phyloP scores from a whole-genome alignment of 1,284 basidiomycete genomes.

The Sutorius eximius region DNA sequence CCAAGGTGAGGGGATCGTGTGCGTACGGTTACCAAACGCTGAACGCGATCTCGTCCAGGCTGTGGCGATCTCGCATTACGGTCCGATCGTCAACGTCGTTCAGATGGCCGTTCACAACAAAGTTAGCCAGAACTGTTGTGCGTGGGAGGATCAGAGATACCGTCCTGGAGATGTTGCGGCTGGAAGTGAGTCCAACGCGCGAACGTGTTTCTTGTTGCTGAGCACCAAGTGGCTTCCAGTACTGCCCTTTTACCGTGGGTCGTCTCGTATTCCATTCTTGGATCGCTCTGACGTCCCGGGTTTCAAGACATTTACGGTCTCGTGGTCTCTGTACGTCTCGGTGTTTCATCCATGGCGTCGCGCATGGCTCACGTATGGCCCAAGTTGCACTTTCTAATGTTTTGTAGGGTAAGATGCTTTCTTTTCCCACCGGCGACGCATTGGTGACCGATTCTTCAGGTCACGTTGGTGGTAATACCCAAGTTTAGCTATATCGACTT shows the following conservation, averaged over 20 bases:
- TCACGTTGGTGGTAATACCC: constrained; percentile 67
- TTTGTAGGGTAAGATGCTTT: constrained; percentile 46
- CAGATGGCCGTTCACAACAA: constrained; percentile 52
- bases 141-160: constrained; percentile 42
- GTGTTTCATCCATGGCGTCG: background rate
- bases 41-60: constrained; percentile 40
- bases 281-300: constrained; percentile 14
- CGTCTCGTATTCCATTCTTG: background rate
- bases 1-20: constrained; percentile 45
- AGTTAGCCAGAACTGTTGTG: constrained; percentile 40
- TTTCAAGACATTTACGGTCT: constrained; percentile 69
- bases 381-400: constrained; percentile 57
- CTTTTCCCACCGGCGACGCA: background rate
- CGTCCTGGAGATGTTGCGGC: constrained; percentile 56
- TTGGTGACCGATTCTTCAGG: constrained; percentile 34
- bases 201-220: constrained; percentile 3
- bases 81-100: constrained; percentile 58
- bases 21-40: background rate
- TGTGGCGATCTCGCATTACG: constrained; percentile 62
- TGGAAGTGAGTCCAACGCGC: constrained; percentile 40
- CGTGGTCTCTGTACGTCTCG: constrained; percentile 51
- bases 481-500: constrained; percentile 71
- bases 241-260: constrained; percentile 40
- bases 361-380: constrained; percentile 9
- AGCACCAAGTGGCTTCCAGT: constrained; percentile 28